Conservation (phyloP, 108 stramenopile genomes). For the Fragilaria radians region DNA sequence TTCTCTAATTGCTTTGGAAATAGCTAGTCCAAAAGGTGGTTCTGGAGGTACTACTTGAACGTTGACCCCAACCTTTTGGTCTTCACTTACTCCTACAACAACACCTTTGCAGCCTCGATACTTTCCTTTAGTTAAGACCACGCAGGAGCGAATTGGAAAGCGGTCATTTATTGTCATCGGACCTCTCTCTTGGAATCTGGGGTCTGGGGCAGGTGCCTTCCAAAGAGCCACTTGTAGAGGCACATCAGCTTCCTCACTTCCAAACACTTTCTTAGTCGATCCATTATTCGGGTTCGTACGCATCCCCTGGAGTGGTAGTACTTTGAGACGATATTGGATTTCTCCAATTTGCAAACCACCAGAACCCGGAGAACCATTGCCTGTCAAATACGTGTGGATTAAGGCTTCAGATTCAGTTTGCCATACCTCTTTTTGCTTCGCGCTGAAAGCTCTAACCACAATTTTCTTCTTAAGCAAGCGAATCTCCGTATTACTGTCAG, state of each 20-base stretch:
- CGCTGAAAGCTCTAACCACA: conserved; percentile 31
- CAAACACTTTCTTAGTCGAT: conserved; percentile 85
- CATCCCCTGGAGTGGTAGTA: conserved; percentile 92
- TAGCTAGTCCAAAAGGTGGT: conserved; percentile 88
- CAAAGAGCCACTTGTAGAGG: conserved; percentile 93
- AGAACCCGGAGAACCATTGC: conserved; percentile 68
- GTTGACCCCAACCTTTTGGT: conserved; percentile 74
- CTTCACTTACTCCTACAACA: conserved; percentile 60
- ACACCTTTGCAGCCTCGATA: conserved; percentile 71
- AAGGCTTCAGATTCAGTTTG: conserved; percentile 47
- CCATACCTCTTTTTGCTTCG: conserved; percentile 55
- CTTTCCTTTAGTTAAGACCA: conserved; percentile 77
- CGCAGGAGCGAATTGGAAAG: conserved; percentile 67
- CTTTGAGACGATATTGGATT: conserved; percentile 75
- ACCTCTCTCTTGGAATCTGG: conserved; percentile 85
- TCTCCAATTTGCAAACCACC: conserved; percentile 88
- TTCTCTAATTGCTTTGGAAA: conserved; percentile 77
- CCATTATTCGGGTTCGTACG: conserved; percentile 81
- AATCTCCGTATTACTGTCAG: conserved; percentile 63
- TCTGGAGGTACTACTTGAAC: conserved; percentile 79
- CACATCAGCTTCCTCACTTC: conserved; percentile 88
- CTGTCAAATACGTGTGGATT: conserved; percentile 67
- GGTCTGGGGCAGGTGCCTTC: conserved; percentile 89
- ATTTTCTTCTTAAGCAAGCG: conserved; percentile 43
- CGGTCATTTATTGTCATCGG: conserved; percentile 76